Evolutionary conservation across 202 grass and related monocot species (phyloP).

Genomic region (Elaeis oleifera): DNA sequence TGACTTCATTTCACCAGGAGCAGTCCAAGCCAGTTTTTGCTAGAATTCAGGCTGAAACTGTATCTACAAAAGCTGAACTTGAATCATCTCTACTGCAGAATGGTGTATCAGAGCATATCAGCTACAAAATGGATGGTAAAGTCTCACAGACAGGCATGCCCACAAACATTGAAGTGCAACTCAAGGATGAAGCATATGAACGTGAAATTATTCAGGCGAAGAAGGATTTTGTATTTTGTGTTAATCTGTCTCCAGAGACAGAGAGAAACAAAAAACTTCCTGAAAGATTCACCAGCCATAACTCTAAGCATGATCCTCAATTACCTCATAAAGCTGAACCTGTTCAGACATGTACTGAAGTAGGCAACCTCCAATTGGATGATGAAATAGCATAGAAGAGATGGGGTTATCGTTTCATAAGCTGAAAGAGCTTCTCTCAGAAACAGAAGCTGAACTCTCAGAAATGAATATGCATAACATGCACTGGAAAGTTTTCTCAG

Average conservation of each 20-base stretch:
- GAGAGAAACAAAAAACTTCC: slow-evolving; percentile 26
- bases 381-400: slow-evolving; percentile 20
- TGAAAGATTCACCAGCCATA: slow-evolving; percentile 6
- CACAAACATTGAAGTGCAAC: slow-evolving; percentile 8
- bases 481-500: slow-evolving; percentile 72
- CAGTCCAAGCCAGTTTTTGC: slow-evolving; percentile 23
- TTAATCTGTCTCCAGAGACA: slow-evolving; percentile 7
- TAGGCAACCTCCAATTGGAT: not conserved
- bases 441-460: slow-evolving; percentile 56
- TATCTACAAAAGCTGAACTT: slow-evolving; percentile 18
- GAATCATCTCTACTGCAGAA: slow-evolving; percentile 24
- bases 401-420: slow-evolving; percentile 20
- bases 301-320: slow-evolving; percentile 22
- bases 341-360: slow-evolving; percentile 15
- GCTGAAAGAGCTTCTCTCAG: slow-evolving; percentile 20
- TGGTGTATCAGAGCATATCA: slow-evolving; percentile 20
- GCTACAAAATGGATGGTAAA: slow-evolving; percentile 31
- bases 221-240: not conserved
- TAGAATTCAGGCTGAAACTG: slow-evolving; percentile 26
- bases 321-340: slow-evolving; percentile 12
- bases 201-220: not conserved
- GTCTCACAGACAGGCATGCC: slow-evolving; percentile 21
- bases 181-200: slow-evolving; percentile 4
- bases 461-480: slow-evolving; percentile 46
- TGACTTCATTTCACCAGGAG: slow-evolving; percentile 11